phyloP scores from a whole-genome alignment of 2,329 filamentous ascomycete species.

The Phialophora tarda region DNA sequence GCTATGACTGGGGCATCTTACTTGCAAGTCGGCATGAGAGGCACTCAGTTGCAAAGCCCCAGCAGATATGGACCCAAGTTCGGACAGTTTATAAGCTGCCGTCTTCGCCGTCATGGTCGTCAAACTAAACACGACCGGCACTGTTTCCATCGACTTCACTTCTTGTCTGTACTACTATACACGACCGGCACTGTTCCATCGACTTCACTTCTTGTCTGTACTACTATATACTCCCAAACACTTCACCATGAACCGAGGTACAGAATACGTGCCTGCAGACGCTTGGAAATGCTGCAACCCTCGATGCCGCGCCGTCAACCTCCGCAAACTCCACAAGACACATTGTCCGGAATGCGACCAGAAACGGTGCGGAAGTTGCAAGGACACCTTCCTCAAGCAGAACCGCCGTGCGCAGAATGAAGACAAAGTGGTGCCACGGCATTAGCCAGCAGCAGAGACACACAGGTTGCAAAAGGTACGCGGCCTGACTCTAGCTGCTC shows the following conservation, averaged over 20 bases:
- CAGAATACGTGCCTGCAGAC: background rate
- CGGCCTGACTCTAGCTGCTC: background rate
- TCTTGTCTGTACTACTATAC: background rate
- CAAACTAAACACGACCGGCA: background rate
- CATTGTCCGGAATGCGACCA: slow-evolving; percentile 5
- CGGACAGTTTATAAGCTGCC: background rate
- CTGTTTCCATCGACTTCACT: background rate
- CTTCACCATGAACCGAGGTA: background rate
- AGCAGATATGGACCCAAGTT: background rate
- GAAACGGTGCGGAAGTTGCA: background rate
- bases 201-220: background rate
- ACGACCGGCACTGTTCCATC: background rate
- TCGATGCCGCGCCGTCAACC: background rate
- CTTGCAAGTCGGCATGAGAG: background rate
- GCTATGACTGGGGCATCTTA: background rate
- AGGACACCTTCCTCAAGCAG: background rate
- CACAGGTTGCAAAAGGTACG: background rate
- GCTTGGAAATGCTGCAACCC: slow-evolving; percentile 4
- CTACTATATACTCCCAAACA: background rate
- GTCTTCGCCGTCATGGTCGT: background rate
- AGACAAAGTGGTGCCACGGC: background rate
- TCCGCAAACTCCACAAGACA: background rate
- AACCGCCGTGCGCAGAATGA: background rate
- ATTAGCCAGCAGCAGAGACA: background rate
- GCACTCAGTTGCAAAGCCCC: background rate